Percentiles rank a stretch among this genome's conserved stretches.
phyloP scores from a whole-genome alignment of 192 early-diverging fungal genomes.

The Backusella psychrophila region DNA sequence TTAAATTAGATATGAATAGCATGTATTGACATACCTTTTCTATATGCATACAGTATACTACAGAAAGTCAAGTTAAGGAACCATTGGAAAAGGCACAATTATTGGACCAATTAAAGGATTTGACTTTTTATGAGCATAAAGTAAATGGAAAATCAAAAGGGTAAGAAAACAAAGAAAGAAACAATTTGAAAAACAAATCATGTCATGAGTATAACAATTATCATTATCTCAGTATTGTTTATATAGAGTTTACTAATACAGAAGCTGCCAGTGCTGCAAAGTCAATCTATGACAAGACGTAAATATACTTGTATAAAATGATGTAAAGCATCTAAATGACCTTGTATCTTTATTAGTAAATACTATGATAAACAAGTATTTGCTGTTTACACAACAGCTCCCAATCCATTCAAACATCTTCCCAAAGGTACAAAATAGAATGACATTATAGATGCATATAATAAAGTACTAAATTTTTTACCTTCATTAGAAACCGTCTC shows the following conservation, averaged over 20 bases:
- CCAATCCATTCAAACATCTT: slow-evolving; percentile 41
- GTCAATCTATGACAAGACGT: slow-evolving; percentile 43
- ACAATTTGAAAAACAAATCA: too few relatives aligned
- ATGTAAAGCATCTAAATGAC: too few relatives aligned
- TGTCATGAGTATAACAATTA: not conserved
- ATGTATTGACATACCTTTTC: not conserved
- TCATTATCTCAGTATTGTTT: slow-evolving; percentile 36
- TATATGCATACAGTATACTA: slow-evolving; percentile 47
- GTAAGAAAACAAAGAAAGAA: slow-evolving; percentile 7
- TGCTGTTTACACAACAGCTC: slow-evolving; percentile 34
- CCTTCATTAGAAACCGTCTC: slow-evolving; percentile 21
- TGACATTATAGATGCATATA: not conserved
- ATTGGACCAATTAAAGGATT: slow-evolving; percentile 44
- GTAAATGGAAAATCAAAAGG: slow-evolving; percentile 66
- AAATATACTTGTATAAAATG: not conserved
- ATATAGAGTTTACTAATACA: slow-evolving; percentile 47
- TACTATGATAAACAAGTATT: slow-evolving; percentile 29
- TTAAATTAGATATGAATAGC: too few relatives aligned
- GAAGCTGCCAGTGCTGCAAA: slow-evolving; percentile 41
- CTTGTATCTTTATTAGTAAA: slow-evolving; percentile 16
- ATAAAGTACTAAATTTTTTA: not conserved
- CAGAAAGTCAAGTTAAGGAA: slow-evolving; percentile 50
- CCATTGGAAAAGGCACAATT: slow-evolving; percentile 47
- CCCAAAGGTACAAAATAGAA: slow-evolving; percentile 34
- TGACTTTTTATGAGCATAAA: slow-evolving; percentile 62